These are phyloP conservation scores for Corymbia maculata DNA, from an alignment of 345 rosid genomes.

Conservation along the genomic window DNA sequence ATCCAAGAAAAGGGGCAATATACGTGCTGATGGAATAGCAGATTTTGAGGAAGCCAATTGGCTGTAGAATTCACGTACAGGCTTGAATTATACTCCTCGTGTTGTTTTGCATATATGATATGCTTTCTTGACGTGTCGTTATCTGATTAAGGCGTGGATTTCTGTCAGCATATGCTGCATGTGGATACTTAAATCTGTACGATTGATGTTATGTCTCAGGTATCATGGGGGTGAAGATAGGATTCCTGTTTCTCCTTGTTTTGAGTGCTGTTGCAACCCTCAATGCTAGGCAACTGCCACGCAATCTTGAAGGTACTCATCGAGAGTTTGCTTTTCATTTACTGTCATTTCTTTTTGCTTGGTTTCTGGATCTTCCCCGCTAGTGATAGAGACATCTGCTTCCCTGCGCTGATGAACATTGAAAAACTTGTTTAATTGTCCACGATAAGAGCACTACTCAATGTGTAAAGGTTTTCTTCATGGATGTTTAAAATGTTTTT, in stretches of 20 bases:
- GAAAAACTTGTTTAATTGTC: background rate
- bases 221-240: background rate
- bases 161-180: background rate
- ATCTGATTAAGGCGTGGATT: background rate
- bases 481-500: background rate
- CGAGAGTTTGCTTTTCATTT: background rate
- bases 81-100: background rate
- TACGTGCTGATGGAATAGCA: background rate
- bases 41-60: background rate
- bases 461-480: background rate
- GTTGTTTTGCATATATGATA: background rate
- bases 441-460: background rate
- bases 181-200: background rate
- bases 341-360: background rate
- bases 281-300: background rate
- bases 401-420: background rate
- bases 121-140: background rate
- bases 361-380: background rate
- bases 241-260: slow-evolving; percentile 1
- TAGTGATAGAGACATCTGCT: background rate
- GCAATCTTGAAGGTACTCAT: slow-evolving; percentile 1
- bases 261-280: background rate
- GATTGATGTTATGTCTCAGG: background rate
- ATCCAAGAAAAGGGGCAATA: background rate
- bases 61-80: background rate